Percentiles rank a stretch among this genome's conserved stretches.
Evolutionary conservation across 805 yeast genomes (phyloP).

Genomic region (Wickerhamomyces hampshirensis): DNA sequence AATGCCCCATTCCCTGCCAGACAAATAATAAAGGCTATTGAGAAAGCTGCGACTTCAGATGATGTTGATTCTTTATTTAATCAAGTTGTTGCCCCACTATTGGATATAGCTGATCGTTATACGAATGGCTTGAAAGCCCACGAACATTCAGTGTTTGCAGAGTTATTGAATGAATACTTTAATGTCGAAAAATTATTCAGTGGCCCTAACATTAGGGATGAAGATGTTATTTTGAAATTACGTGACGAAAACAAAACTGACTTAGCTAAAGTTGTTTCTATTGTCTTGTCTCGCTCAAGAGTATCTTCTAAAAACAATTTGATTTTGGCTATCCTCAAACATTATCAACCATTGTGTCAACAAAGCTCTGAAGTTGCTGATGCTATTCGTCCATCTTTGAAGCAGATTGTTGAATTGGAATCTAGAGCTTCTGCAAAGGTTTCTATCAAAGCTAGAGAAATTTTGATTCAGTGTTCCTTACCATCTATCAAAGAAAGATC

Average conservation of each 20-base stretch:
- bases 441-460: conserved; percentile 91
- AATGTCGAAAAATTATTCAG: conserved; percentile 74
- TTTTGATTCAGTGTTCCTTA: conserved; percentile 91
- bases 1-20: conserved; percentile 91
- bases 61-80: conserved; percentile 48
- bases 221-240: conserved; percentile 78
- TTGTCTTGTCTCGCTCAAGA: conserved; percentile 85
- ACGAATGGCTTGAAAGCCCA: conserved; percentile 75
- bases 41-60: conserved; percentile 50
- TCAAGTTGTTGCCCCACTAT: conserved; percentile 67
- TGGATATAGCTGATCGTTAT: conserved; percentile 65
- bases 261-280: conserved; percentile 63
- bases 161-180: conserved; percentile 66
- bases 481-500: conserved; percentile 96
- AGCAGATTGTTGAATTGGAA: conserved; percentile 80
- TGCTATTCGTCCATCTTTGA: conserved; percentile 66
- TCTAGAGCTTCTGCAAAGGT: conserved; percentile 90
- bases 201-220: conserved; percentile 75
- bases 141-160: conserved; percentile 72
- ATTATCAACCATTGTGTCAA: conserved; percentile 76
- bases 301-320: conserved; percentile 91
- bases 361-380: conserved; percentile 64
- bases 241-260: conserved; percentile 85
- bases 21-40: conserved; percentile 68
- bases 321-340: conserved; percentile 76